Base-by-base conservation (phyloP, 257 asterid species). In the Prunella vulgaris region DNA sequence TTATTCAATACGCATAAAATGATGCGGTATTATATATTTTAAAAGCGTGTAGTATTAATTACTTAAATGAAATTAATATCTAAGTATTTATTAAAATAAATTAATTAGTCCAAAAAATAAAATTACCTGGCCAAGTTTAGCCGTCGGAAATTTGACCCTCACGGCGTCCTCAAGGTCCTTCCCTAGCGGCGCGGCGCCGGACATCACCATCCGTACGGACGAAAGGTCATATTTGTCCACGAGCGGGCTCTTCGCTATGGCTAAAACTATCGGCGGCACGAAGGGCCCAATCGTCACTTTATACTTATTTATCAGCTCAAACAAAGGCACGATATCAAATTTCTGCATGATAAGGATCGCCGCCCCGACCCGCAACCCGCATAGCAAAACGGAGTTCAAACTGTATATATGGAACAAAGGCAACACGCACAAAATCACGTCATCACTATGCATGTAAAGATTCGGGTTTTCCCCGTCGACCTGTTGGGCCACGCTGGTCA, bases 111-210 rank as follows among this genome's bases (percentile, higher is more conserved):
- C 2, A 38, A 38, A 40, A 40, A 10, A 8, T 0, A 21, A 20
- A 3, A 48, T 44, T 58, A 74, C 75, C 88, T 93, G 98, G 2
- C 97, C 98, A 58, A 93, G 90, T 49, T 79, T 87, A 0, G 97
- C 93, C 20, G 82, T 85, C 0, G 96, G 92, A 64, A 93, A 85
- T 78, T 90, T 93, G 6, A 66, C 49, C 40, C 95, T 69, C 0
- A 85, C 95, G 4, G 96, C 85, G 30, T 93, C 98, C 78, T 93
- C 96, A 5, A 93, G 86, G 76, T 93, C 98, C 86, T 85, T 88
- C 1, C 98, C 98, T 0, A 93, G 82, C 1, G 98, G 98, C 4
- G 97, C 98, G 5, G 97, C 98, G 40, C 98, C 98, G 0, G 98
- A 93, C 90, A 88, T 80, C 33, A 93, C 96, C 56, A 85, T 85